Base-by-base conservation (phyloP, 2,329 filamentous ascomycete species). In the Colletotrichum sp. region DNA sequence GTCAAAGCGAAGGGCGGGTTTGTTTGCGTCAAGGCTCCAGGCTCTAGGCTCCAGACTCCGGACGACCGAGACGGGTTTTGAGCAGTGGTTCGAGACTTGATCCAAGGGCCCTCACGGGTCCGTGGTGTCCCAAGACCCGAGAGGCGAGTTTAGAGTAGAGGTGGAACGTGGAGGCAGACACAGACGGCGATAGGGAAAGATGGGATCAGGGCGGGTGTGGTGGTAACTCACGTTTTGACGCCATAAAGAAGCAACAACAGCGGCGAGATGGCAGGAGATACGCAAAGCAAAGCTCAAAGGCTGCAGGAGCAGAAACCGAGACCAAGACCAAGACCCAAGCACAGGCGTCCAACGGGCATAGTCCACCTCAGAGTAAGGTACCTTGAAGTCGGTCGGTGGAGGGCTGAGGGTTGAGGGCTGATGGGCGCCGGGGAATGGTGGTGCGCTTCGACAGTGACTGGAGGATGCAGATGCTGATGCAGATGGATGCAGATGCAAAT, bases 141-240 rank as follows among this genome's bases (percentile, higher is more conserved):
- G 48, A 34, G 24, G 34, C 24, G 9, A 38, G 28, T 52, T 43
- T 48, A 43, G 12, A 21, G 58, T 34, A 32, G 28, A 32, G 12
- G 28, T 61, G 58, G 58, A 61, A 62, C 15, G 58, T 21, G 58
- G 28, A 61, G 26, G 61, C 61, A 64, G 32, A 64, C 32, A 38
- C 61, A 43, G 58, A 69, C 56, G 69, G 60, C 72, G 73, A 43
- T 70, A 28, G 67, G 61, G 21, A 52, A 65, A 60, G 68, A 66
- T 43, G 72, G 26, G 61, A 38, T 72, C 62, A 68, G 69, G 26
- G 58, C 72, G 48, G 34, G 30, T 26, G 55, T 18, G n/a, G 18
- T n/a, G 13, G 8, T 32, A 66, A 78, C 76, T 66, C 72, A 77
- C 75, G 76, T 77, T 70, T 78, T 76, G 76, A 77, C 77, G 72